phyloP scores from a whole-genome alignment of 371 early-diverging fungal species.

The Coemansia sp. region DNA sequence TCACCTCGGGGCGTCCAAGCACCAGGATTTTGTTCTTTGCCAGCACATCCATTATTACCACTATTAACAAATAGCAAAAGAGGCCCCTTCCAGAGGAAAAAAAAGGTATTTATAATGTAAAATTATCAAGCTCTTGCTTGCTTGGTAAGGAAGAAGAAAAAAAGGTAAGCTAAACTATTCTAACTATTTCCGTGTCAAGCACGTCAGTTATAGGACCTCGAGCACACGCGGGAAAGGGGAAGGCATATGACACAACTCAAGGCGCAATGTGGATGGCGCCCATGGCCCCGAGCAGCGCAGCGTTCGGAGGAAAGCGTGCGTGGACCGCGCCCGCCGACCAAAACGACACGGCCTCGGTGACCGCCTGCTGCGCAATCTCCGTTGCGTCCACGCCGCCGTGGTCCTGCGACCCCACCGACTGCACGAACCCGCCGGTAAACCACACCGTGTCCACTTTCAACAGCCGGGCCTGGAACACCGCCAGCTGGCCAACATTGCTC shows the following conservation, averaged over 20 bases:
- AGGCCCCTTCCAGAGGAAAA: background rate
- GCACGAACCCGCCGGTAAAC: slow-evolving; percentile 41
- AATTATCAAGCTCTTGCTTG: background rate
- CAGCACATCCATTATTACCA: slow-evolving; percentile 1
- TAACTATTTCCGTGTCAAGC: too few species aligned
- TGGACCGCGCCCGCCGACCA: slow-evolving; percentile 29
- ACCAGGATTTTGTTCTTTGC: slow-evolving; percentile 44
- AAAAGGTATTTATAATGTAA: background rate
- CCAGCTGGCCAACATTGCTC: slow-evolving; percentile 45
- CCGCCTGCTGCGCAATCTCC: background rate
- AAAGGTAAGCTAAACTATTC: too few species aligned
- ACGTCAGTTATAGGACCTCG: too few species aligned
- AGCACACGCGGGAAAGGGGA: too few species aligned
- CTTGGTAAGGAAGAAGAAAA: background rate
- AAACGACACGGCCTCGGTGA: slow-evolving; percentile 26
- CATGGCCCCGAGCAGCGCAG: slow-evolving; percentile 32
- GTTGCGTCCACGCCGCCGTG: slow-evolving; percentile 4
- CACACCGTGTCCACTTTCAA: slow-evolving; percentile 21
- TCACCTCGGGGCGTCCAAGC: slow-evolving; percentile 23
- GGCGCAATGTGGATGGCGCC: slow-evolving; percentile 19
- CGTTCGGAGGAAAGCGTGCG: slow-evolving; percentile 23
- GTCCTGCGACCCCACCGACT: background rate
- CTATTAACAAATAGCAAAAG: background rate
- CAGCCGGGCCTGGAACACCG: slow-evolving; percentile 41
- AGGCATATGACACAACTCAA: too few species aligned